These are phyloP conservation scores for Suillus subluteus DNA, from an alignment of 768 basidiomycete species.

Conservation along the genomic window DNA sequence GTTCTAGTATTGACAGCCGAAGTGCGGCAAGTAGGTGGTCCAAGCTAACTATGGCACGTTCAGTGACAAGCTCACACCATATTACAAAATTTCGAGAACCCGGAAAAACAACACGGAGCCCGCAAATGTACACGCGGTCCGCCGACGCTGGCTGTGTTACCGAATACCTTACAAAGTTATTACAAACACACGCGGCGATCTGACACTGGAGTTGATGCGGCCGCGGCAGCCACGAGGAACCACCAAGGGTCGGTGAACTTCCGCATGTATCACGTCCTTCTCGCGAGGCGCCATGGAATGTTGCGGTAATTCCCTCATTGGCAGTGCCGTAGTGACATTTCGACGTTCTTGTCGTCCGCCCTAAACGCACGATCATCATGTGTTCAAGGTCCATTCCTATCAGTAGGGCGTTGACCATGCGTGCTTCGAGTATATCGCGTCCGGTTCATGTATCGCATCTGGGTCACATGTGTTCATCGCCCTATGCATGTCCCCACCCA, in stretches of 20 bases:
- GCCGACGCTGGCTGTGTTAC: not conserved
- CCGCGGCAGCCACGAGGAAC: not conserved
- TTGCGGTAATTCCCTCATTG: not conserved
- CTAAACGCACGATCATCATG: slow-evolving; percentile 5
- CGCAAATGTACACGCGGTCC: slow-evolving; percentile 1
- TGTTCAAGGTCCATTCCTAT: not conserved
- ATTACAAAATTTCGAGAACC: not conserved
- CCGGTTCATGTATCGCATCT: not conserved
- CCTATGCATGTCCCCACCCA: slow-evolving; percentile 1
- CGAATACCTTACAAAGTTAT: not conserved
- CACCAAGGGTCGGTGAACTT: not conserved
- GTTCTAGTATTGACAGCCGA: not conserved
- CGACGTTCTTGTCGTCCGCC: not conserved
- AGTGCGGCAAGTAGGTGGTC: not conserved
- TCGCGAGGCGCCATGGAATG: not conserved
- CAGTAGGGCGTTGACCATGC: not conserved
- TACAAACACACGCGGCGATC: not conserved
- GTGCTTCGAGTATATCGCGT: not conserved
- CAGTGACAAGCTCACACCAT: not conserved
- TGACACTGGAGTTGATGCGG: slow-evolving; percentile 3
- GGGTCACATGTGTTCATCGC: not conserved
- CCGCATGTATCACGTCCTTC: not conserved
- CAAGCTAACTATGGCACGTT: slow-evolving; percentile 1
- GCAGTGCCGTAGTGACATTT: not conserved
- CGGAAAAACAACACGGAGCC: not conserved